These are phyloP conservation scores for Eucalyptus sp. DNA, from an alignment of 345 rosid genomes.

Conservation along the genomic window DNA sequence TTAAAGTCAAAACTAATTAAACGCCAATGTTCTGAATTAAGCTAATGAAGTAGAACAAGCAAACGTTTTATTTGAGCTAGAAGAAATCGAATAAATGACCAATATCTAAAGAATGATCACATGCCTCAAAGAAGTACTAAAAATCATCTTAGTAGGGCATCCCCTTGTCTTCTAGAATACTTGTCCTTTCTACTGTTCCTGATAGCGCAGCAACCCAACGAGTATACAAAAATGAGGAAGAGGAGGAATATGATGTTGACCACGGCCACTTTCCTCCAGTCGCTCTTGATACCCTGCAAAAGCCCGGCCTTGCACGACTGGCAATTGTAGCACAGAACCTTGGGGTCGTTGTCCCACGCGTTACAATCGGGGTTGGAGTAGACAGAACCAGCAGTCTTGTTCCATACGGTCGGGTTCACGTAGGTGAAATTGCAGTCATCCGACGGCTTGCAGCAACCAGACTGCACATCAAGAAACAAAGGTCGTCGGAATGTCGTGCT, in stretches of 20 bases:
- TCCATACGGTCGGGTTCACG: conserved; percentile 52
- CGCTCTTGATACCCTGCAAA: conserved; percentile 47
- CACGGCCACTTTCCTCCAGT: conserved; percentile 72
- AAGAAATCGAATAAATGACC: neutral
- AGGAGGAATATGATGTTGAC: conserved; percentile 60
- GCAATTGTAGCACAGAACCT: conserved; percentile 59
- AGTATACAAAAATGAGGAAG: conserved; percentile 51
- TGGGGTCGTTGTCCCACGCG: conserved; percentile 25
- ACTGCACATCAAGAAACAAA: conserved; percentile 19
- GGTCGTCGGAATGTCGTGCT: neutral
- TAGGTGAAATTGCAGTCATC: conserved; percentile 55
- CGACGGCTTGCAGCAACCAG: conserved; percentile 93
- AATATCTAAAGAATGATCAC: neutral
- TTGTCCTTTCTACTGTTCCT: conserved; percentile 58
- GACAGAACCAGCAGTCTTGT: neutral
- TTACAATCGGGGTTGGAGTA: conserved; percentile 43
- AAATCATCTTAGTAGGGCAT: neutral
- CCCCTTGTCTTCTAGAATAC: neutral
- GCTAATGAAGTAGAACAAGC: neutral
- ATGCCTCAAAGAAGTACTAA: neutral
- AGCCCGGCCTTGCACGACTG: conserved; percentile 86
- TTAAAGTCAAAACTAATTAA: neutral
- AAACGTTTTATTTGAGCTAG: neutral
- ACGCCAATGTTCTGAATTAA: neutral
- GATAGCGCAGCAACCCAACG: conserved; percentile 79